Conservation (phyloP, 208 protist genomes). For the Trypanosoma brucei region DNA sequence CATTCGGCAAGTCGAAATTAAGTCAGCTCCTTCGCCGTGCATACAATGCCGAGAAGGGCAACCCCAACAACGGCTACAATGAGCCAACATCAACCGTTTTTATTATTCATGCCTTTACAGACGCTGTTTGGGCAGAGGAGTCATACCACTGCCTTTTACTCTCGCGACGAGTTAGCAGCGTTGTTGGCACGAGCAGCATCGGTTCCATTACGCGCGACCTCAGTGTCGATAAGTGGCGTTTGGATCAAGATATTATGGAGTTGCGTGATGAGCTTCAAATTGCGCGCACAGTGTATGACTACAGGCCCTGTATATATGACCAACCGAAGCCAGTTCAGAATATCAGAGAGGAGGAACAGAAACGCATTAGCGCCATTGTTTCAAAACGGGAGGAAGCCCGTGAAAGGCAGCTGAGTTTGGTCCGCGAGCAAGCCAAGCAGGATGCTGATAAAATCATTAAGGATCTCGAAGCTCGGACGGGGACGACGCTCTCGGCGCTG, state of each 20-base stretch:
- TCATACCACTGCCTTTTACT: conserved; percentile 83
- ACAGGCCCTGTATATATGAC: conserved; percentile 88
- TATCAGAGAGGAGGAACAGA: conserved; percentile 86
- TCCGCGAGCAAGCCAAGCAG: conserved; percentile 66
- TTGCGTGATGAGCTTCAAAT: conserved; percentile 84
- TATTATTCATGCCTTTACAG: conserved; percentile 80
- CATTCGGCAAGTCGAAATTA: conserved; percentile 91
- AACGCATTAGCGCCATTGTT: conserved; percentile 75
- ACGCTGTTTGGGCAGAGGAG: conserved; percentile 83
- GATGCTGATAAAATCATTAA: conserved; percentile 71
- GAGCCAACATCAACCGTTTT: conserved; percentile 72
- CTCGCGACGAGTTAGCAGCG: conserved; percentile 74
- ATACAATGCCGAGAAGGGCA: conserved; percentile 89
- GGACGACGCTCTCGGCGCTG: conserved; percentile 68
- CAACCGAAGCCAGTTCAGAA: conserved; percentile 74
- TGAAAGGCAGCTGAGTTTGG: conserved; percentile 65
- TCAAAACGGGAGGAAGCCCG: conserved; percentile 66
- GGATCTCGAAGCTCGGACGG: conserved; percentile 72
- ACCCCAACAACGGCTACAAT: conserved; percentile 63
- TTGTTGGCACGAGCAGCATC: conserved; percentile 74
- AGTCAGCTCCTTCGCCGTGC: conserved; percentile 82
- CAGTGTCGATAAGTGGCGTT: conserved; percentile 86
- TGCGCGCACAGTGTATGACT: conserved; percentile 85
- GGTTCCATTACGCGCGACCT: conserved; percentile 86
- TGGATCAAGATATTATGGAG: conserved; percentile 87